Percentiles rank a stretch among this genome's conserved stretches.
Evolutionary conservation across 129 eudicot species (phyloP).

Genomic region (Flaveria bidentis): DNA sequence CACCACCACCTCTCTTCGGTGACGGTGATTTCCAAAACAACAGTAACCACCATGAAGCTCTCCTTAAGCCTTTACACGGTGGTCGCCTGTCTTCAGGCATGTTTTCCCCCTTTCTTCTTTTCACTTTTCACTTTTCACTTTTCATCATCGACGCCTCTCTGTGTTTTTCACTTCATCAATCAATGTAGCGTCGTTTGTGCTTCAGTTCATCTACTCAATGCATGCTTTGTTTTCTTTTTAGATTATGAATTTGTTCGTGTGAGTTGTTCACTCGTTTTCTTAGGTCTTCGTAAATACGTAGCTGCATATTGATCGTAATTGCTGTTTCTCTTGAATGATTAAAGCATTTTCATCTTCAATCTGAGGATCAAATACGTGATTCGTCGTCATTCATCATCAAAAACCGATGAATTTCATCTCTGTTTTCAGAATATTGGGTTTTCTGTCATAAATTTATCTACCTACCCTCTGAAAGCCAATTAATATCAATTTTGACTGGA

Average conservation of each 20-base stretch:
- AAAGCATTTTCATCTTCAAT: not conserved
- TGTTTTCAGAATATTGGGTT: too few relatives aligned
- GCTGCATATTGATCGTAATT: too few relatives aligned
- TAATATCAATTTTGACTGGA: slow-evolving; percentile 7
- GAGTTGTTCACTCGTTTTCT: not conserved
- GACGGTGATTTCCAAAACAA: not conserved
- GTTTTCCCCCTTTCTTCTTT: not conserved
- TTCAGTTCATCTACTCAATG: too few relatives aligned
- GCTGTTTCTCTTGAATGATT: not conserved
- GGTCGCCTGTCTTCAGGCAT: slow-evolving; percentile 37
- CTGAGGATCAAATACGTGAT: not conserved
- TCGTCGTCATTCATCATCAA: too few relatives aligned
- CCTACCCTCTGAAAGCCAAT: not conserved
- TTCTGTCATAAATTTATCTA: too few relatives aligned
- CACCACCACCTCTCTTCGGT: not conserved
- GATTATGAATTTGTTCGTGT: too few relatives aligned
- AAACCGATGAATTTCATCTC: too few relatives aligned
- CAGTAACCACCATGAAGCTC: not conserved
- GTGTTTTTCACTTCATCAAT: not conserved
- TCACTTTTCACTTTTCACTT: not conserved
- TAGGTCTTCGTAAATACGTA: too few relatives aligned
- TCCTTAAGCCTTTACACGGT: slow-evolving; percentile 10
- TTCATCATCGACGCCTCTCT: not conserved
- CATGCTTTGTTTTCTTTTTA: too few relatives aligned
- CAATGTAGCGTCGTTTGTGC: not conserved